Evolutionary conservation across 2,329 filamentous ascomycete species (phyloP).

Genomic region (Fusarium pseudoanthophilum): DNA sequence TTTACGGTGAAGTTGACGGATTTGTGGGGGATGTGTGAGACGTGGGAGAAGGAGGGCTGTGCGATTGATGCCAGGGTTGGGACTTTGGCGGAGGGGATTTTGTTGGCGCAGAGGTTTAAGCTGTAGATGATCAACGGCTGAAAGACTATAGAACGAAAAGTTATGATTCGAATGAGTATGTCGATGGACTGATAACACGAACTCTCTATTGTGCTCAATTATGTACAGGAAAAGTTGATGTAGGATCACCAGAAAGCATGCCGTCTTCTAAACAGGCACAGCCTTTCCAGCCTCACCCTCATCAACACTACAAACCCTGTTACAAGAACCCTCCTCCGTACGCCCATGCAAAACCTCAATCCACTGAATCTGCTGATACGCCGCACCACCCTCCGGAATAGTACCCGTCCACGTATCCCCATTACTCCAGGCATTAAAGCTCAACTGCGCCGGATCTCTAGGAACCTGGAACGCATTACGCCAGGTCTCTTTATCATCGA

Average conservation of each 20-base stretch:
- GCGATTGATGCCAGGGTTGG: slow-evolving; percentile 84
- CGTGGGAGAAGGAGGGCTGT: slow-evolving; percentile 75
- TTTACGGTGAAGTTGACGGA: slow-evolving; percentile 73
- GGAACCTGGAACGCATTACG: slow-evolving; percentile 66
- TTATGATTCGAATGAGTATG: neutral
- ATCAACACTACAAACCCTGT: slow-evolving; percentile 40
- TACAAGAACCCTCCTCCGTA: slow-evolving; percentile 40
- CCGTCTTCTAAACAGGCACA: slow-evolving; percentile 42
- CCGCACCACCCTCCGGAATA: slow-evolving; percentile 60
- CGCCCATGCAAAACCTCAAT: slow-evolving; percentile 65
- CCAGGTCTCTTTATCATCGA: slow-evolving; percentile 60
- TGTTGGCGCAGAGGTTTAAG: slow-evolving; percentile 71
- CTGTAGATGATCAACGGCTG: slow-evolving; percentile 43
- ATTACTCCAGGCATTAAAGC: slow-evolving; percentile 70
- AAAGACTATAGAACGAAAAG: neutral
- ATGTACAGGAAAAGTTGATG: slow-evolving; percentile 3
- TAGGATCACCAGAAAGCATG: neutral
- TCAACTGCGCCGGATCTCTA: slow-evolving; percentile 59
- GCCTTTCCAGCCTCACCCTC: slow-evolving; percentile 52
- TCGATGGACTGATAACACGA: neutral
- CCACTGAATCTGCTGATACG: slow-evolving; percentile 69
- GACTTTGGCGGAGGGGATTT: slow-evolving; percentile 81
- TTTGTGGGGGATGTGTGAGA: slow-evolving; percentile 74
- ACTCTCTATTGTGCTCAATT: neutral
- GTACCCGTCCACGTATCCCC: slow-evolving; percentile 67